Percentiles rank a stretch among this genome's conserved stretches.
Evolutionary conservation across 176 grass and related monocot genomes (phyloP).

Genomic region (Panicum miliaceum): DNA sequence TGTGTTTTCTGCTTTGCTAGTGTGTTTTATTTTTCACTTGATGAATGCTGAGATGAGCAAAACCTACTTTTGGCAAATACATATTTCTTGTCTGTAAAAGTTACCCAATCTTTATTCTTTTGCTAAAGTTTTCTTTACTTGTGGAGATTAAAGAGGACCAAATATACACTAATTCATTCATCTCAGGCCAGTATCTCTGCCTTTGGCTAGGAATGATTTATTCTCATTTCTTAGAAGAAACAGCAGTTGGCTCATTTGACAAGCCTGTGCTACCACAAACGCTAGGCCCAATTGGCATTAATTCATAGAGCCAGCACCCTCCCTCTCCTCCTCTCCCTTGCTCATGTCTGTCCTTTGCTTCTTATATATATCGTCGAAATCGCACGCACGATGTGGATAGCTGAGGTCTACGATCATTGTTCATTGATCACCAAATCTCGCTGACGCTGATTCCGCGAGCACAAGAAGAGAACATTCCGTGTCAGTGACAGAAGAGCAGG

Average conservation of each 20-base stretch:
- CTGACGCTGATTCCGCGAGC: neutral
- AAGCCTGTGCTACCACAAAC: neutral
- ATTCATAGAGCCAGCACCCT: neutral
- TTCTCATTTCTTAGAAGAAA: neutral
- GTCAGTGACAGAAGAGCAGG: neutral
- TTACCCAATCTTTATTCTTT: neutral
- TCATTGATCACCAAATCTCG: neutral
- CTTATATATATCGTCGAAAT: neutral
- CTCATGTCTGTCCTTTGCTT: neutral
- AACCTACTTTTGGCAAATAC: too few species aligned
- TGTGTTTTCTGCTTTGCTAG: neutral
- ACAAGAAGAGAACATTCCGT: conserved; percentile 9
- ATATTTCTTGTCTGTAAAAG: too few species aligned
- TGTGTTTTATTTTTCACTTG: neutral
- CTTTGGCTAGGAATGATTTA: neutral
- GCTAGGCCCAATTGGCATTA: neutral
- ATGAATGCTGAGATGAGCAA: neutral
- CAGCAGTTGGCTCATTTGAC: neutral
- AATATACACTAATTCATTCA: neutral
- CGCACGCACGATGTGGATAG: neutral
- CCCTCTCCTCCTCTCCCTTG: neutral
- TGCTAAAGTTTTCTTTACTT: neutral
- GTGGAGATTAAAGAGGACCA: neutral
- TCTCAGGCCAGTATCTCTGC: neutral
- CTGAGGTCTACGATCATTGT: neutral